phyloP scores from a whole-genome alignment of 2,329 filamentous ascomycete species.

The Xylaria sp. region DNA sequence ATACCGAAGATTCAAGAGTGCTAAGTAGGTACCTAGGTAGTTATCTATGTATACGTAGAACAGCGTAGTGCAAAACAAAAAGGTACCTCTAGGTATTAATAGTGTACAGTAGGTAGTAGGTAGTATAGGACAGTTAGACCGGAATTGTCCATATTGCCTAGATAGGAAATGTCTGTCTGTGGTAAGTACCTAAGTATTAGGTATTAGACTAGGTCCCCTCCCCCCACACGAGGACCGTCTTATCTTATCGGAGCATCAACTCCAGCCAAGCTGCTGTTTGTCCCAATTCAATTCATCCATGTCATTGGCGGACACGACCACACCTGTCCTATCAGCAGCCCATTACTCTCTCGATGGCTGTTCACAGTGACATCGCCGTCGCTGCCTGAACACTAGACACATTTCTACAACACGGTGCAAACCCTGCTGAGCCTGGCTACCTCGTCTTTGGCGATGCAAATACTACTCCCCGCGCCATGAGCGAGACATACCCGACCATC shows the following conservation, averaged over 20 bases:
- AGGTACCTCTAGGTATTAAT: too few species aligned
- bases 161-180: too few species aligned
- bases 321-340: background rate
- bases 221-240: background rate
- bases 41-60: too few species aligned
- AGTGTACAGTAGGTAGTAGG: too few species aligned
- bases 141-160: too few species aligned
- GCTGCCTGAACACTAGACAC: background rate
- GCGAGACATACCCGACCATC: conserved; percentile 84
- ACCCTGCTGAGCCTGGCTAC: background rate
- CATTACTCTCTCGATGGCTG: background rate
- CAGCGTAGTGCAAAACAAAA: too few species aligned
- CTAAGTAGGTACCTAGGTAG: too few species aligned
- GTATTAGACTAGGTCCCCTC: too few species aligned
- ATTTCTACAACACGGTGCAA: background rate
- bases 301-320: background rate
- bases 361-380: background rate
- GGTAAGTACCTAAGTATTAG: too few species aligned
- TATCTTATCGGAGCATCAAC: conserved; percentile 10
- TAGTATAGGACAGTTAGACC: too few species aligned
- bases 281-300: conserved; percentile 6
- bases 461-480: conserved; percentile 58
- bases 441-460: conserved; percentile 29
- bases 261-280: background rate
- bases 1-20: too few species aligned